phyloP scores from a whole-genome alignment of 306 rosid species.

The Quercus robur region DNA sequence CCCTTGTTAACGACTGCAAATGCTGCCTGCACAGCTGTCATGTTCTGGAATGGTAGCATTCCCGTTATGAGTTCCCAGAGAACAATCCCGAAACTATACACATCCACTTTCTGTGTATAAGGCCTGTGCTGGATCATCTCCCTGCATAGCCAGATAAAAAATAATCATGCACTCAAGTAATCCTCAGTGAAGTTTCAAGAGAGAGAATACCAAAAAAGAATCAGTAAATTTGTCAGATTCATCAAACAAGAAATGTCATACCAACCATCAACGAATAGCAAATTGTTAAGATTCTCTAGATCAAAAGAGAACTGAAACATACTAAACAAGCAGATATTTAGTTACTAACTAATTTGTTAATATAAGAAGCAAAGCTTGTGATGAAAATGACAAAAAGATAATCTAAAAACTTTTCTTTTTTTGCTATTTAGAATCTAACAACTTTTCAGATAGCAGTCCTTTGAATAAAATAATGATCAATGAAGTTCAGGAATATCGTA shows the following conservation, averaged over 20 bases:
- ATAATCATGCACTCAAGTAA: background rate
- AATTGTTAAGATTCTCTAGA: background rate
- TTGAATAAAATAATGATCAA: too few relatives aligned
- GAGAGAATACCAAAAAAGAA: background rate
- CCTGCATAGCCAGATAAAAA: conserved; percentile 45
- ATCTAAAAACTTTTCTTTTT: too few relatives aligned
- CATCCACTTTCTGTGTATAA: conserved; percentile 91
- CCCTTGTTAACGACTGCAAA: conserved; percentile 93
- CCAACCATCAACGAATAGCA: background rate
- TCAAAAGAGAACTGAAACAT: background rate
- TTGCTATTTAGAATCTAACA: too few relatives aligned
- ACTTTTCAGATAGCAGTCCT: too few relatives aligned
- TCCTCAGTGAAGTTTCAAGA: background rate
- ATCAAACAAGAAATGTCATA: background rate
- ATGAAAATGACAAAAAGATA: background rate
- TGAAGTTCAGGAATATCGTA: too few relatives aligned
- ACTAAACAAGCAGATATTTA: background rate
- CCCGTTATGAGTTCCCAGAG: conserved; percentile 98
- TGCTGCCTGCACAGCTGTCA: conserved; percentile 99
- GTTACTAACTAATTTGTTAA: background rate
- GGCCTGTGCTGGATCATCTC: conserved; percentile 99
- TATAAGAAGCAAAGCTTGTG: background rate
- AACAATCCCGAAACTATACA: conserved; percentile 94
- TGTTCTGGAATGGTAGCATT: conserved; percentile 94
- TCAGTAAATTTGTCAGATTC: background rate